Conservation (phyloP, 495 filamentous ascomycete species). For the Daldinia vernicosa region DNA sequence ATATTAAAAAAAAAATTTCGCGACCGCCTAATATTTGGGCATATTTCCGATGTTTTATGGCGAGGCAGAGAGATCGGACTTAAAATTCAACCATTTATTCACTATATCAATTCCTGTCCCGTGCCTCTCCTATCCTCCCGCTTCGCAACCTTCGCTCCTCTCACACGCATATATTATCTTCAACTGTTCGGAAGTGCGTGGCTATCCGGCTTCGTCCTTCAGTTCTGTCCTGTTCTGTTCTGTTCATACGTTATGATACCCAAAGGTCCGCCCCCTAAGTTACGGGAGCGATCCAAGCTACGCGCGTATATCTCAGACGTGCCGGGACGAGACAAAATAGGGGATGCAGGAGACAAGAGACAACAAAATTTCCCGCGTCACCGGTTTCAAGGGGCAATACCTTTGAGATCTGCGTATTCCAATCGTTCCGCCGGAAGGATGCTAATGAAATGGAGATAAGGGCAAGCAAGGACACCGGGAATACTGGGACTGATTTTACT, state of each 20-base stretch:
- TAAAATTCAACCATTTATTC: not conserved
- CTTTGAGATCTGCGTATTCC: slow-evolving; percentile 9
- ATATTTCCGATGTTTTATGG: not conserved
- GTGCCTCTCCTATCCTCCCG: not conserved
- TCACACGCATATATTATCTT: slow-evolving; percentile 4
- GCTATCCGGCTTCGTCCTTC: not conserved
- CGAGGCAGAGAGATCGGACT: not conserved
- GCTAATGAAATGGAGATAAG: not conserved
- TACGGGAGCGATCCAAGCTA: not conserved
- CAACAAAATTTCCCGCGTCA: not conserved
- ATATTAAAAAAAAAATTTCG: not conserved
- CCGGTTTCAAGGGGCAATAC: not conserved
- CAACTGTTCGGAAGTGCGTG: not conserved
- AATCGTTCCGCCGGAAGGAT: slow-evolving; percentile 3
- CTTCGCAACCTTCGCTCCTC: not conserved
- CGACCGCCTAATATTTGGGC: not conserved
- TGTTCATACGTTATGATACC: slow-evolving; percentile 8
- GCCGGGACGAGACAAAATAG: not conserved
- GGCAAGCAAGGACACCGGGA: not conserved
- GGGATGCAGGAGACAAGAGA: not conserved
- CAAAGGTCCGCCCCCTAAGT: not conserved
- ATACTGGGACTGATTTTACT: not conserved
- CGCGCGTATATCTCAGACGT: not conserved
- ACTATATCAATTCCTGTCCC: not conserved
- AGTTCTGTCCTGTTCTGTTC: slow-evolving; percentile 11